Percentiles rank a stretch among this genome's conserved stretches.
phyloP scores from a whole-genome alignment of 495 filamentous ascomycete species.

The Lindgomyces ingoldianus region DNA sequence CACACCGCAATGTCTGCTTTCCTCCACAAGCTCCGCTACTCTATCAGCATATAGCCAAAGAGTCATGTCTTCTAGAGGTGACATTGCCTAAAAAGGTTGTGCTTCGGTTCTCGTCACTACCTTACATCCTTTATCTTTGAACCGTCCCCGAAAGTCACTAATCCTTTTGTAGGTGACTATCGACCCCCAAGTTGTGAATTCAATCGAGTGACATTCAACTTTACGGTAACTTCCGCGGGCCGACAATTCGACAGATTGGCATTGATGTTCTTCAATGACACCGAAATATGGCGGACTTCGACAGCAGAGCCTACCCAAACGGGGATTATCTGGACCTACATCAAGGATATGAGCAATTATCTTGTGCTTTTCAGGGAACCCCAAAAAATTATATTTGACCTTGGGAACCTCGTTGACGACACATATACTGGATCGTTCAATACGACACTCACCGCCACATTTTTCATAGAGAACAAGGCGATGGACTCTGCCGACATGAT shows the following conservation, averaged over 20 bases:
- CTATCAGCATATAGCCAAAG: too few species aligned
- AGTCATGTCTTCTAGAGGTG: too few species aligned
- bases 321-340: conserved; percentile 74
- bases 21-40: too few species aligned
- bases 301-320: conserved; percentile 75
- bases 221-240: conserved; percentile 74
- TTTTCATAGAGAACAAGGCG: conserved; percentile 58
- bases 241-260: conserved; percentile 79
- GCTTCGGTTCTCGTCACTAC: too few species aligned
- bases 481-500: conserved; percentile 63
- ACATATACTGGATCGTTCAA: conserved; percentile 80
- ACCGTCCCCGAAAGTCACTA: too few species aligned
- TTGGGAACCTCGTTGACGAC: conserved; percentile 73
- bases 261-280: conserved; percentile 76
- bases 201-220: conserved; percentile 77
- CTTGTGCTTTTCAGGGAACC: conserved; percentile 63
- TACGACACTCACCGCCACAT: conserved; percentile 76
- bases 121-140: too few species aligned
- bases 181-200: conserved; percentile 70
- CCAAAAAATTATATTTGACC: conserved; percentile 81
- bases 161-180: conserved; percentile 48
- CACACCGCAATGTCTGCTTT: background rate
- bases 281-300: conserved; percentile 81
- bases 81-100: too few species aligned
- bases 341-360: conserved; percentile 82